Base-by-base conservation (phyloP, 768 basidiomycete genomes). In the Rhizopogon sp. region DNA sequence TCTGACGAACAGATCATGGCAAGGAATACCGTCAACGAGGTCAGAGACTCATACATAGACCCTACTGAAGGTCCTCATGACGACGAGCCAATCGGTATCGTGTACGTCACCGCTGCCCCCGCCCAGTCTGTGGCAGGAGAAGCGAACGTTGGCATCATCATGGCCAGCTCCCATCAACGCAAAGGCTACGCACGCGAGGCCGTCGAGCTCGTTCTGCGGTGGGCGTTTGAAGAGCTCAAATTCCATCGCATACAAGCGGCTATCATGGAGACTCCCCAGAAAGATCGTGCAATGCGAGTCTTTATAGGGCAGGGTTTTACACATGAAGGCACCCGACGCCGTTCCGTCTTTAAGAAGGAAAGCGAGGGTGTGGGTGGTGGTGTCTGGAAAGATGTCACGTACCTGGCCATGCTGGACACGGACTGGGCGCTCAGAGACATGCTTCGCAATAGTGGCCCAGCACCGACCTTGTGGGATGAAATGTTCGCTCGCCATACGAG, bases 251-350 rank as follows among this genome's bases (percentile, higher is more conserved):
- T 70, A 3, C 70, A 71, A 39, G 71, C 64, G 1, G 74, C 77
- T 3, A 63, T 88, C 14, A 66, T 82, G 10, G 75, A 80, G 46
- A 66, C 72, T 33, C 67, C 75, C 4, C 64, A 65, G 22, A 79
- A 77, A 56, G 73, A 81, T 29, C 66, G 64, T 31, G 75, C 76
- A 1, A 60, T 79, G 28, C 70, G 70, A 14, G 63, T 87, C 11
- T 82, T 87, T 58, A 76, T 80, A 7, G 64, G 67, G 1, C 52
- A 56, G 53, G 80, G 81, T 8, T 87, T 90, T 62, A 66, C 66
- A 6, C 79, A 83, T 56, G 87, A 90, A 67, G 87, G 87, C 44
- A 80, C 75, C 8, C 77, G 79, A 42, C 79, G 85, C 33, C 75
- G 80, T 43, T 75, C 80, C 0, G 79, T 82, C 52, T 79, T 66